Conservation (phyloP, 2,329 filamentous ascomycete species). For the Diaporthe sp. region DNA sequence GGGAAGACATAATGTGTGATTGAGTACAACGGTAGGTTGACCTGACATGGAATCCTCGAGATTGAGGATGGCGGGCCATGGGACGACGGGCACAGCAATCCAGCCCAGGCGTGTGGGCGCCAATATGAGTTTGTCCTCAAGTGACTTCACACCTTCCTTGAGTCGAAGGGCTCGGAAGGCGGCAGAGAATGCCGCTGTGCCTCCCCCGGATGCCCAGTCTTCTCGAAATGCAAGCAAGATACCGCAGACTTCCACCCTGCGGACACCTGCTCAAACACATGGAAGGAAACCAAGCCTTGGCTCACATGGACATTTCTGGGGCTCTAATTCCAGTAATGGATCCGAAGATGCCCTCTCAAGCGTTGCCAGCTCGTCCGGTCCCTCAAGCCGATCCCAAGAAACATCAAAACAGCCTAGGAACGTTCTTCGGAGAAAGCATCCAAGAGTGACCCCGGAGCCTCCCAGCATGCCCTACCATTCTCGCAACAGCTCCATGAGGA, state of each 20-base stretch:
- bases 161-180: conserved; percentile 46
- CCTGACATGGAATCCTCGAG: conserved; percentile 50
- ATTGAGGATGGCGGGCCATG: conserved; percentile 44
- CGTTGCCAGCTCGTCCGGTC: conserved; percentile 48
- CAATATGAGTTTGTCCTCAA: conserved; percentile 45
- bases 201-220: conserved; percentile 11
- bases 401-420: conserved; percentile 53
- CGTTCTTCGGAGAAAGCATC: conserved; percentile 63
- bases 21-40: conserved; percentile 41
- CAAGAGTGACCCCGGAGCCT: conserved; percentile 57
- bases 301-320: conserved; percentile 59
- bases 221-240: conserved; percentile 49
- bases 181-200: conserved; percentile 40
- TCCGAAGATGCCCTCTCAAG: conserved; percentile 49
- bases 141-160: conserved; percentile 43
- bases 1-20: conserved; percentile 34
- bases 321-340: conserved; percentile 50
- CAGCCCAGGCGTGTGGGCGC: conserved; percentile 46
- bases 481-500: conserved; percentile 52
- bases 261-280: conserved; percentile 44
- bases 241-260: conserved; percentile 50
- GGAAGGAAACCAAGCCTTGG: conserved; percentile 52
- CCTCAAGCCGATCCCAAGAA: conserved; percentile 51
- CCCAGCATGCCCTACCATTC: conserved; percentile 50
- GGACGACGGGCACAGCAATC: conserved; percentile 43